Conservation (phyloP, 805 yeast species). For the Ogataea nitratoaversa region DNA sequence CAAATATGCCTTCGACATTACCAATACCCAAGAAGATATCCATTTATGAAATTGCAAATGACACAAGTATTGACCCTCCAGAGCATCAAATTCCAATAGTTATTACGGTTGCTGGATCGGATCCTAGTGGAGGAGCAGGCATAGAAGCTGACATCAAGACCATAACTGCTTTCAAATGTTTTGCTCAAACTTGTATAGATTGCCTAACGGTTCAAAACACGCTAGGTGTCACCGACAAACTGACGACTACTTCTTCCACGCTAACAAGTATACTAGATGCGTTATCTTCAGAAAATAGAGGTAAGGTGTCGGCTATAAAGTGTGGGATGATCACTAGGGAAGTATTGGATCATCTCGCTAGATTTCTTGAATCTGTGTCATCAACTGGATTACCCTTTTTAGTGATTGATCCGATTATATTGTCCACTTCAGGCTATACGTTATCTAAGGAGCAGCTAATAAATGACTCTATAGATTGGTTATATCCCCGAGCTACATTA, state of each 20-base stretch:
- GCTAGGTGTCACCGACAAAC: constrained; percentile 36
- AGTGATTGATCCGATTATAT: constrained; percentile 80
- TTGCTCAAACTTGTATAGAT: constrained; percentile 72
- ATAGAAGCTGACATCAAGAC: constrained; percentile 87
- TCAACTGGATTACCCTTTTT: constrained; percentile 27
- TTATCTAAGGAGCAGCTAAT: constrained; percentile 41
- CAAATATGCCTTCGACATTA: neutral
- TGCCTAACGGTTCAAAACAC: constrained; percentile 83
- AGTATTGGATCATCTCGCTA: constrained; percentile 45
- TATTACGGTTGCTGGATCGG: constrained; percentile 66
- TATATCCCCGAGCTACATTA: constrained; percentile 52
- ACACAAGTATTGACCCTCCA: neutral
- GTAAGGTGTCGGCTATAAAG: constrained; percentile 62
- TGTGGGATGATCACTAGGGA: constrained; percentile 70
- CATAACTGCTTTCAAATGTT: constrained; percentile 67
- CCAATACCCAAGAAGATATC: neutral
- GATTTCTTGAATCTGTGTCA: constrained; percentile 31
- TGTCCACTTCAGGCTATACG: constrained; percentile 70
- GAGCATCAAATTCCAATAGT: constrained; percentile 34
- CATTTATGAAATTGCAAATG: neutral
- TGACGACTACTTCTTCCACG: constrained; percentile 39
- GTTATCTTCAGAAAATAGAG: constrained; percentile 18
- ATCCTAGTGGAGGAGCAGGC: constrained; percentile 88
- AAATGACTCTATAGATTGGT: constrained; percentile 26
- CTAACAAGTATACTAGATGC: constrained; percentile 47